Base-by-base conservation (phyloP, 305 asterid species). In the Andrographis paniculata region DNA sequence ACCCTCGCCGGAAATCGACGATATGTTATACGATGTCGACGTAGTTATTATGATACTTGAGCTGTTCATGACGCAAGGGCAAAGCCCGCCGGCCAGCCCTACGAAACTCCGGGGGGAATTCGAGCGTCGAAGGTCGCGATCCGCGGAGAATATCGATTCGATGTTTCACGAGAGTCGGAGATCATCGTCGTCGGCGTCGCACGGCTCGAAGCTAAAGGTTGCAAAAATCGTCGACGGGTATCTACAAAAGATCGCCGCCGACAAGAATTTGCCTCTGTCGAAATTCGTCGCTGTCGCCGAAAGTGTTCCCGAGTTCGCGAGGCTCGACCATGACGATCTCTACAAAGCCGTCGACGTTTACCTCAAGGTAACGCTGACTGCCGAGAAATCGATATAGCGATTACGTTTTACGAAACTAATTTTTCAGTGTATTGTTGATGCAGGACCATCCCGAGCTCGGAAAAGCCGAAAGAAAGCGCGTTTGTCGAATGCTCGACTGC, bases 241-340 rank as follows among this genome's bases (percentile, higher is more conserved):
- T 61, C 71, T 91, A 9, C 87, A 76, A 36, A 76, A 69, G 72
- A 75, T 86, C 43, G 87, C 98, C 0, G 41, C 56, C 9, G 95
- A 86, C 42, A 52, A 51, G 28, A 75, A 78, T 39, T 45, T 91
- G 55, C 59, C 71, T 0, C 17, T 82, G 36, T 68, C 94, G 0
- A 86, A 76, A 61, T 86, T 91, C 60, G 48, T 78, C 17, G 67
- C 79, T 0, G 52, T 91, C 15, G 95, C 96, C 4, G 85, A 82
- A 56, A 61, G 81, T 12, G 56, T 91, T 22, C 96, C 99, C 0
- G 89, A 66, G 7, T 83, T 83, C 36, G 69, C 99, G 1, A 73
- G 99, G 76, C 66, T 69, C 18, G 94, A 80, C 31, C 99, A 91
- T 50, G 99, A 91, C 54, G 89, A 74, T 74, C 94, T 91, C 30